phyloP scores from a whole-genome alignment of 2,329 filamentous ascomycete genomes.

The Talaromyces amestolkiae region DNA sequence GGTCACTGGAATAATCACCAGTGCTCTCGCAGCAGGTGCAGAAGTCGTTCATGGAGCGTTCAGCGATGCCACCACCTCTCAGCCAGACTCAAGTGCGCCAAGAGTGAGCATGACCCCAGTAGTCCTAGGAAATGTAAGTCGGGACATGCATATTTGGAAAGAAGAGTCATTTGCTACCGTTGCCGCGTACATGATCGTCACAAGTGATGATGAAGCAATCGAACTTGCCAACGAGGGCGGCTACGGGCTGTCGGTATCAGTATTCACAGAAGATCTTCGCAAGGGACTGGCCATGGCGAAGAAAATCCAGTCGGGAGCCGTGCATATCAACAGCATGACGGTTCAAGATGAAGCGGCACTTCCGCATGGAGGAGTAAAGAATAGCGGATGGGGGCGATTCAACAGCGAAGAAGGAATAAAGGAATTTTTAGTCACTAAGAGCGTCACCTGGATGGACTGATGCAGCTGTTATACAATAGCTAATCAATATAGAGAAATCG shows the following conservation, averaged over 20 bases:
- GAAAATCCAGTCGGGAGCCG: constrained; percentile 61
- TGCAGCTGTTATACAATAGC: not conserved
- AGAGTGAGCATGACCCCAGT: constrained; percentile 58
- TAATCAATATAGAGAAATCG: not conserved
- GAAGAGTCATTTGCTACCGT: constrained; percentile 68
- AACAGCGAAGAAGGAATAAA: constrained; percentile 49
- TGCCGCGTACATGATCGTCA: constrained; percentile 59
- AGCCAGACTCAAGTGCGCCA: constrained; percentile 12
- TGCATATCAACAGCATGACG: constrained; percentile 64
- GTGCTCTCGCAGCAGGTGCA: constrained; percentile 32
- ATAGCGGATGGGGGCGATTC: constrained; percentile 60
- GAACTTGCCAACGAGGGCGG: constrained; percentile 42
- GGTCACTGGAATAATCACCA: constrained; percentile 33
- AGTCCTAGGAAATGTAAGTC: constrained; percentile 63
- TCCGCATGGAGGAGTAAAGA: constrained; percentile 62
- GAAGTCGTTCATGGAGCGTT: constrained; percentile 28
- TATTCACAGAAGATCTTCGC: constrained; percentile 46
- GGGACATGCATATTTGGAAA: constrained; percentile 55
- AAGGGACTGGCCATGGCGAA: constrained; percentile 58
- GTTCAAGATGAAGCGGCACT: constrained; percentile 61
- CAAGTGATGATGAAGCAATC: constrained; percentile 41
- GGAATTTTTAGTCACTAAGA: constrained; percentile 61
- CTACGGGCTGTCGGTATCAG: constrained; percentile 38
- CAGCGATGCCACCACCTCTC: not conserved
- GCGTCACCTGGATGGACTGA: constrained; percentile 35